Base-by-base conservation (phyloP, 345 rosid genomes). In the Cochlearia excelsa region DNA sequence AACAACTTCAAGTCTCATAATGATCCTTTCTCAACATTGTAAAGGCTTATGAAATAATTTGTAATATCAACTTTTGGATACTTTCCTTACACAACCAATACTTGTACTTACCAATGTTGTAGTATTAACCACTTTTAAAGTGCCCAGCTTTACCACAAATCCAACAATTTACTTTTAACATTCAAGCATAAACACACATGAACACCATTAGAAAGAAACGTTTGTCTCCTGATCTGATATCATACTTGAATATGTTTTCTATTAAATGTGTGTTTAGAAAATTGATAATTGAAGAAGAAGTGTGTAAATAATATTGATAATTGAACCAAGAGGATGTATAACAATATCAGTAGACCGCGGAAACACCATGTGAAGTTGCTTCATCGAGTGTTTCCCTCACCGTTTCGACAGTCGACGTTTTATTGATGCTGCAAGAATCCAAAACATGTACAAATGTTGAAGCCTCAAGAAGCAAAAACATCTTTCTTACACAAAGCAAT, bases 381-480 rank as follows among this genome's bases (percentile, higher is more conserved):
- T 72, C 81, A 55, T 77, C 81, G 48, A 90, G 88, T 16, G 48
- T 64, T 5, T 65, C 57, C 1, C 88, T 73, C 4, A 86, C 70
- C 7, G 78, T 65, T 42, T 86, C 90, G 0, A 79, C 62, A 68
- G 72, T 73, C 10, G 75, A 65, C 70, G 57, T 42, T 65, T 83
- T 80, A 74, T 79, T 81, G 70, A 86, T 54, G 64, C 97, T 90
- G 90, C 75, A 37, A 5, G 54, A 60, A 71, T n/a, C 46, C 70
- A 70, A 46, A 51, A 51, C 3, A 54, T 26, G 40, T 35, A 11
- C 29, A 26, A 39, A 54, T 44, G 46, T 65, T 38, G 45, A 45
- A 46, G 28, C 49, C 40, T 51, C 50, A 51, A 51, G 66, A 64
- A 57, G 33, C 40, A 30, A 61, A 11, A 2, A 30, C 11, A 10